Evolutionary conservation across 148 eudicot species (phyloP).

Genomic region (Cornus suecica): DNA sequence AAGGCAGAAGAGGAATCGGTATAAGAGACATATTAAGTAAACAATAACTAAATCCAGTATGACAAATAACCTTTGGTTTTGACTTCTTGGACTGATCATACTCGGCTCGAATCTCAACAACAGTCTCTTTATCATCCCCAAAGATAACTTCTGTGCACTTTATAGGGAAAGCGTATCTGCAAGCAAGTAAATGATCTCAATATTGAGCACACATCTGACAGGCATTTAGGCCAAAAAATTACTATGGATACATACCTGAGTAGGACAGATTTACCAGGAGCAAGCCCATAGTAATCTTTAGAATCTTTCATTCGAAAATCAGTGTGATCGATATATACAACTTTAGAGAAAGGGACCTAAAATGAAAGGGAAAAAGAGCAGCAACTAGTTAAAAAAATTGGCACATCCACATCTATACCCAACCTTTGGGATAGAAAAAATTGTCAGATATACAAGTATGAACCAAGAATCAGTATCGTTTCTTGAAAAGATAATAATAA

Average conservation of each 20-base stretch:
- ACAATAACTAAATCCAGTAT: not conserved
- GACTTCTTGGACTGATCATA: constrained; percentile 82
- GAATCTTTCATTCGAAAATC: constrained; percentile 93
- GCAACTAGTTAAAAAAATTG: not conserved
- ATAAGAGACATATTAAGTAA: not conserved
- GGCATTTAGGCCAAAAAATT: not conserved
- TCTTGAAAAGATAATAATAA: not conserved
- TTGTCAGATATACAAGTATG: not conserved
- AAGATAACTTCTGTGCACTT: constrained; percentile 83
- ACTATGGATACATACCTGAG: constrained; percentile 49
- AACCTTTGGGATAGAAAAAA: not conserved
- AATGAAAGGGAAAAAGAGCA: constrained; percentile 5
- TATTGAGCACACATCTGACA: not conserved
- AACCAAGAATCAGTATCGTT: not conserved
- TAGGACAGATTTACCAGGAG: constrained; percentile 89
- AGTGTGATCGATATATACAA: constrained; percentile 87
- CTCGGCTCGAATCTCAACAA: constrained; percentile 85
- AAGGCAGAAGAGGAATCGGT: too few relatives aligned
- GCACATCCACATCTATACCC: not conserved
- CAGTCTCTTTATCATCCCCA: constrained; percentile 79
- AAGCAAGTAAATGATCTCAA: constrained; percentile 11
- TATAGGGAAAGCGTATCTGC: constrained; percentile 85
- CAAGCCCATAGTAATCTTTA: constrained; percentile 95
- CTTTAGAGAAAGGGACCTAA: constrained; percentile 82
- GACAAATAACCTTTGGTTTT: constrained; percentile 73